Conservation (phyloP, 306 rosid species). For the Clitoria ternatea region DNA sequence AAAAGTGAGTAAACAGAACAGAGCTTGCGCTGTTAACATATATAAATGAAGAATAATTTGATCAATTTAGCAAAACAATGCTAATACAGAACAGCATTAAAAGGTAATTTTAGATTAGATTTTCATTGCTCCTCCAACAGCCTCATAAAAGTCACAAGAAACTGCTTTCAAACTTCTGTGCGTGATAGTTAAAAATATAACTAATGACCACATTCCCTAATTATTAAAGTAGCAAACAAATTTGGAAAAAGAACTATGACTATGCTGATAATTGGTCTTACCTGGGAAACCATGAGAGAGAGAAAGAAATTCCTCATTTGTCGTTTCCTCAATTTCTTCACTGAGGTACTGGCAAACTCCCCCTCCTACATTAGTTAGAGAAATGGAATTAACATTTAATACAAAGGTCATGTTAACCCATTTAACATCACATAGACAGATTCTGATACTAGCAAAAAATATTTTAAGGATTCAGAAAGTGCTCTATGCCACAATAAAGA, state of each 20-base stretch:
- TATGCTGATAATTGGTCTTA: slow-evolving; percentile 25
- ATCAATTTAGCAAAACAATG: not conserved
- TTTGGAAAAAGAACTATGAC: not conserved
- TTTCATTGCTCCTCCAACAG: not conserved
- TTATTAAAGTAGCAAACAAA: not conserved
- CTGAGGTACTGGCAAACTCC: slow-evolving; percentile 59
- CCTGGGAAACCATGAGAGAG: slow-evolving; percentile 95
- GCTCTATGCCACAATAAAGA: not conserved
- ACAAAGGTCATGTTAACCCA: not conserved
- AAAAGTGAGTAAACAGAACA: slow-evolving; percentile 19
- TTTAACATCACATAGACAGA: not conserved
- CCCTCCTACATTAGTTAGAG: slow-evolving; percentile 67
- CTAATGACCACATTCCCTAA: not conserved
- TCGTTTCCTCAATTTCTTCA: slow-evolving; percentile 78
- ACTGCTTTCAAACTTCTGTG: not conserved
- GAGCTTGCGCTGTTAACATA: not conserved
- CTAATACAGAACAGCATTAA: not conserved
- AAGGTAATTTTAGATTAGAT: not conserved
- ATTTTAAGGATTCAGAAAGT: slow-evolving; percentile 13
- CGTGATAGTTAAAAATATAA: not conserved
- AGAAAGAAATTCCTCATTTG: slow-evolving; percentile 89
- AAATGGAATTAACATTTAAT: slow-evolving; percentile 24
- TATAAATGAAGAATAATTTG: not conserved
- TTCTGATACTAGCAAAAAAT: not conserved
- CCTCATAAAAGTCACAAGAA: slow-evolving; percentile 1